Evolutionary conservation across 2,329 filamentous ascomycete species (phyloP).

Genomic region (Venturia nashicola): DNA sequence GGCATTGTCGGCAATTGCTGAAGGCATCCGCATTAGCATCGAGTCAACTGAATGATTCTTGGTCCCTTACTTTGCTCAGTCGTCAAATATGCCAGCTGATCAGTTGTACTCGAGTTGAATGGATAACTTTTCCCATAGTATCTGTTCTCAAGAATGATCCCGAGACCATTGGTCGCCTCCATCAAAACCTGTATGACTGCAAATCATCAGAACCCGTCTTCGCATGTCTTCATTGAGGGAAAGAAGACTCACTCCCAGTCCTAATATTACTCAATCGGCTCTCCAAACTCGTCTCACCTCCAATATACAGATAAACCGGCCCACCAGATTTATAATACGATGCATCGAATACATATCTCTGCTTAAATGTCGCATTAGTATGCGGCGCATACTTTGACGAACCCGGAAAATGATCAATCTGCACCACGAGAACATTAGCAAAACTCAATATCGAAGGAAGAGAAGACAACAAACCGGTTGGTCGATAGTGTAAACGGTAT

Average conservation of each 20-base stretch:
- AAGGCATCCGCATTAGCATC: neutral
- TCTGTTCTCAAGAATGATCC: constrained; percentile 41
- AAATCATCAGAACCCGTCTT: neutral
- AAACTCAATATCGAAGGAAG: neutral
- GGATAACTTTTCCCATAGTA: constrained; percentile 40
- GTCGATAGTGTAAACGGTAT: neutral
- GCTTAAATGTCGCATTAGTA: constrained; percentile 38
- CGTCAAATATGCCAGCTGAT: constrained; percentile 36
- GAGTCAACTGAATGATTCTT: neutral
- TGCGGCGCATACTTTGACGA: constrained; percentile 28
- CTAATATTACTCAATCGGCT: constrained; percentile 26
- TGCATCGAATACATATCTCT: constrained; percentile 42
- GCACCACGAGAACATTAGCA: constrained; percentile 19
- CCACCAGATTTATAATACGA: constrained; percentile 43
- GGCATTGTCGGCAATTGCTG: constrained; percentile 37
- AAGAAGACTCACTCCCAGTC: constrained; percentile 21
- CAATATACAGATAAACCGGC: constrained; percentile 37
- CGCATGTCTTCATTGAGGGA: constrained; percentile 12
- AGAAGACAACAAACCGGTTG: neutral
- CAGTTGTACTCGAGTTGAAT: constrained; percentile 35
- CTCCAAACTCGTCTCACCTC: constrained; percentile 32
- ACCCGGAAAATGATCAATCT: constrained; percentile 32
- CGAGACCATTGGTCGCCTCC: constrained; percentile 40
- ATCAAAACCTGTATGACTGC: constrained; percentile 39
- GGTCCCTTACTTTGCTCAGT: constrained; percentile 32